Conservation (phyloP, 768 basidiomycete species). For the Auricularia auricula-judae region DNA sequence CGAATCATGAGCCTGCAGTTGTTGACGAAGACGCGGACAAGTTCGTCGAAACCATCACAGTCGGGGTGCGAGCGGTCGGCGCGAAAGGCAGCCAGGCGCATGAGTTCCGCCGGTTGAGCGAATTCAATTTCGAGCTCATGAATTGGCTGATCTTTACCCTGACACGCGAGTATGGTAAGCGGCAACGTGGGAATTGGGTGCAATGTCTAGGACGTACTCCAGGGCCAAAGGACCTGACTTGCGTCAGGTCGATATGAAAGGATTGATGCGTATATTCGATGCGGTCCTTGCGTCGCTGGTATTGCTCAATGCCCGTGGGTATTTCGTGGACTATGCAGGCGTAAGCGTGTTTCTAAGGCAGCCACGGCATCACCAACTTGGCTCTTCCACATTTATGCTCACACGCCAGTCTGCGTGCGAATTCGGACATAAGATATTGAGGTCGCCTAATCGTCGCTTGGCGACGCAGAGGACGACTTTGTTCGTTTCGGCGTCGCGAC, state of each 20-base stretch:
- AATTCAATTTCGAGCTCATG: slow-evolving; percentile 89
- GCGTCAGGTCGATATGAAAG: slow-evolving; percentile 87
- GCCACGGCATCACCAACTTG: slow-evolving; percentile 41
- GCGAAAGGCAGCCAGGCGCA: slow-evolving; percentile 61
- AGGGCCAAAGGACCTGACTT: slow-evolving; percentile 37
- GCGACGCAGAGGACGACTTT: slow-evolving; percentile 57
- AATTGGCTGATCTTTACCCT: neutral
- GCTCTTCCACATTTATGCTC: slow-evolving; percentile 85
- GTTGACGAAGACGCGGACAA: slow-evolving; percentile 87
- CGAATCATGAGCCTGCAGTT: slow-evolving; percentile 82
- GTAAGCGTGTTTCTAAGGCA: neutral
- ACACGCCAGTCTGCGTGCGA: slow-evolving; percentile 83
- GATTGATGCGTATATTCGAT: slow-evolving; percentile 91
- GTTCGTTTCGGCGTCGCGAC: slow-evolving; percentile 61
- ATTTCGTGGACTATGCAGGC: slow-evolving; percentile 38
- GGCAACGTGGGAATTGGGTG: neutral
- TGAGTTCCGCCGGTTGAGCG: slow-evolving; percentile 55
- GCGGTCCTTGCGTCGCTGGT: slow-evolving; percentile 74
- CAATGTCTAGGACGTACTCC: neutral
- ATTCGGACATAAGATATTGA: slow-evolving; percentile 82
- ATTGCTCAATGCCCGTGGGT: slow-evolving; percentile 37
- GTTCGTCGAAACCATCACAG: slow-evolving; percentile 68
- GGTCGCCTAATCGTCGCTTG: slow-evolving; percentile 75
- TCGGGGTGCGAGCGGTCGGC: slow-evolving; percentile 34
- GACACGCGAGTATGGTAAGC: neutral